Evolutionary conservation across 805 yeast genomes (phyloP), one percentile per base, ranked within the genome.

Genomic region (Yamadazyma philogaea): DNA sequence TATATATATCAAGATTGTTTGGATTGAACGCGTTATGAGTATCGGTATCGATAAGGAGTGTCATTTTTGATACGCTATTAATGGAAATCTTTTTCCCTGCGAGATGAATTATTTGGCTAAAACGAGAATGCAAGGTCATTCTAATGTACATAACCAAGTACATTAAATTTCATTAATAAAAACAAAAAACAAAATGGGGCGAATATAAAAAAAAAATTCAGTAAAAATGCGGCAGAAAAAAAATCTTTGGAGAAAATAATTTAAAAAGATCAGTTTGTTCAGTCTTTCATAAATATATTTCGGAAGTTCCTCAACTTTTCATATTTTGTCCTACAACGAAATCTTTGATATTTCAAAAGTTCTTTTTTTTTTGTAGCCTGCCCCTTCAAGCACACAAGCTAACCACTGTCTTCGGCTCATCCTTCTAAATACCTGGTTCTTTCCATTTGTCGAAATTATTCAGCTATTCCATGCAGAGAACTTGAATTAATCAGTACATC

Each of bases 211-310:
- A 11, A 20, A 19, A 34, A 34, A 34, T 22, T 14, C 35, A 32
- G 18, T 17, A n/a, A 34, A 21, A 34, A 15, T 21, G 30, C 37
- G 33, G 33, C 18, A 30, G 33, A 30, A 30, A 30, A 30, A 16
- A 16, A 24, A 24, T 7, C 28, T 33, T n/a, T 20, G 21, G 37
- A 20, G 37, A 34, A 34, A 34, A 34, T 34, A 34, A 34, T 34
- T 34, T 34, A 22, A 34, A 33, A 34, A 34, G 37, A 34, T 34
- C 37, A 34, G 30, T 22, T 34, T 33, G 35, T 33, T 33, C 35
- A 11, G 35, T 33, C 34, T 33, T 19, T 18, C n/a, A n/a, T n/a
- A n/a, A n/a, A n/a, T n/a, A 33, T 33, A 33, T 21, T 20, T 20
- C 26, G 22, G 20, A 17, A 33, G 35, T 19, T 22, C 37, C 28